Evolutionary conservation across 1,139 yeast genomes (phyloP), one percentile per base, ranked within the genome.

Genomic region (Entelexis sorbosivorans): DNA sequence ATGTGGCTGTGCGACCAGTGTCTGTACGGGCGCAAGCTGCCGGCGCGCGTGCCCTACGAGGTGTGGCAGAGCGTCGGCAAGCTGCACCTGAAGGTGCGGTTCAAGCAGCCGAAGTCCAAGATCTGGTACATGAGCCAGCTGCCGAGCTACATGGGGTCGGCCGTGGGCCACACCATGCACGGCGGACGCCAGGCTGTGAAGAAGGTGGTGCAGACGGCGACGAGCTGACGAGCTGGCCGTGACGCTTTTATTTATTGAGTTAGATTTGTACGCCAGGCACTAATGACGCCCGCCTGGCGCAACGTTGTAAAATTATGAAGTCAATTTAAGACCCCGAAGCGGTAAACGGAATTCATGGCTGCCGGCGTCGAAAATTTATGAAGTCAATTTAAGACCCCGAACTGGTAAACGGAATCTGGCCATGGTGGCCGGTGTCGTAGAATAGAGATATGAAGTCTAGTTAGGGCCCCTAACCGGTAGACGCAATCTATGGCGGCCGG

Each of bases 1-100:
- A 87, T 84, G 86, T 89, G 97, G 97, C 68, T 87, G 8, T 91
- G 89, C 1, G 97, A 89, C 66, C 97, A 89, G 65, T 85, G 95
- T 62, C 71, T 89, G n/a, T 91, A 89, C 63, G 97, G 97, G 0
- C 73, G 95, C 36, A 91, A 91, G 65, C 70, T 91, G 48, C 96
- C 97, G 0, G 75, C 77, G 58, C 69, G 68, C 76, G 73, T 59
- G 19, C 65, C 64, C 26, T 62, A 63, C 28, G 63, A 61, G 14
- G 62, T 70, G 5, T 70, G 73, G 73, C 63, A 65, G 38, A 63
- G 69, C 39, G 70, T 69, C 2, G 69, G 70, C 10, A 64, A 72
- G 48, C 64, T 72, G 44, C 70, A 71, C 22, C 69, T 72, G 33
- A 63, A 64, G 49, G 65, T 69, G 43, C 63, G 67, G 22, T 60